Evolutionary conservation across 202 grass and related monocot genomes (phyloP).

Genomic region (Saccharum hybrid): DNA sequence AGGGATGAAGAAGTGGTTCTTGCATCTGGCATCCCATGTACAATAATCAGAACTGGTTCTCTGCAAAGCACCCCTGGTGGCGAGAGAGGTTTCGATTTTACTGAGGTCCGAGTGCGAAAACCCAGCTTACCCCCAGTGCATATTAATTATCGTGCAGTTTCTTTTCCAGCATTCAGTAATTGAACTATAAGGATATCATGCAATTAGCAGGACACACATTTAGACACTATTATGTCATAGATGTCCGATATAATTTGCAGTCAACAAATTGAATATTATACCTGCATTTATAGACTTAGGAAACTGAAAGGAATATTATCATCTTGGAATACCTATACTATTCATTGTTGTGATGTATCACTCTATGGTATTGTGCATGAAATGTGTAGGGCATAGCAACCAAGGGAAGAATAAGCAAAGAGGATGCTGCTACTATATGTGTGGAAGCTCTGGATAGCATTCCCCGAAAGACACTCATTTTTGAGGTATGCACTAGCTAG

Average conservation of each 20-base stretch:
- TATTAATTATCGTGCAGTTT: not conserved
- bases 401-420: constrained; percentile 88
- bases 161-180: not conserved
- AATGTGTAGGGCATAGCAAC: constrained; percentile 65
- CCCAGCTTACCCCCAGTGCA: constrained; percentile 7
- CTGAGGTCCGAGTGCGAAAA: constrained; percentile 55
- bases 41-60: constrained; percentile 73
- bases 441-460: constrained; percentile 74
- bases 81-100: constrained; percentile 71
- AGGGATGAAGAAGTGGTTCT: constrained; percentile 76
- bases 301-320: constrained; percentile 11
- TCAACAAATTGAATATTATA: not conserved
- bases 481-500: constrained; percentile 55
- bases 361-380: not conserved
- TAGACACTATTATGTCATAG: not conserved
- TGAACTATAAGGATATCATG: not conserved
- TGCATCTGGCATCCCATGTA: constrained; percentile 74
- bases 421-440: constrained; percentile 82
- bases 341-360: not conserved
- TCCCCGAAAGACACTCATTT: constrained; percentile 57
- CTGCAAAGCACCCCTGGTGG: constrained; percentile 73
- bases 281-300: not conserved
- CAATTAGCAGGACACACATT: not conserved
- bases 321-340: not conserved
- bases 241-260: constrained; percentile 19